These are phyloP conservation scores for Trichoderma koningii DNA, from an alignment of 2,329 filamentous ascomycete genomes.

Conservation along the genomic window DNA sequence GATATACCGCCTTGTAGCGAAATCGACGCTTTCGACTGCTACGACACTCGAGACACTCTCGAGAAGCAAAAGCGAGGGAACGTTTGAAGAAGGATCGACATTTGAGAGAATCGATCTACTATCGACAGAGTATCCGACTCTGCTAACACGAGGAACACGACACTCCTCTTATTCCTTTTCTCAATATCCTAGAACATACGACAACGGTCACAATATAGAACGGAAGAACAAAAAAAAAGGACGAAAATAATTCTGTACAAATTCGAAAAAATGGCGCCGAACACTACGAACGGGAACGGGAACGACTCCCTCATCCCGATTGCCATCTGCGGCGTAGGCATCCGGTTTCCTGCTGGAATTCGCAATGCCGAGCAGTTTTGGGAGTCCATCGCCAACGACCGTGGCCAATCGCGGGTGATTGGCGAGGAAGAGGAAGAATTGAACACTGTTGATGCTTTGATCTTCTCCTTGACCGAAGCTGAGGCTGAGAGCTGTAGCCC, in stretches of 20 bases:
- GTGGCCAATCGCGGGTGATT: conserved; percentile 31
- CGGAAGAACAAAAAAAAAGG: background rate
- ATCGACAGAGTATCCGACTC: background rate
- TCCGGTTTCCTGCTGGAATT: conserved; percentile 40
- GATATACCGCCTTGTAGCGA: background rate
- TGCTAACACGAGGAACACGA: background rate
- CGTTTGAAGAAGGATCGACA: background rate
- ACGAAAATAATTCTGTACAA: background rate
- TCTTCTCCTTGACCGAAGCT: conserved; percentile 36
- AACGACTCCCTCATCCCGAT: conserved; percentile 31
- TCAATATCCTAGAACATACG: background rate
- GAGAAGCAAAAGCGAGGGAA: background rate
- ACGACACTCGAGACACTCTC: background rate
- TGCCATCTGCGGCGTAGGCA: conserved; percentile 38
- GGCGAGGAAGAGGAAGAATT: conserved; percentile 30
- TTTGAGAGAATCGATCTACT: background rate
- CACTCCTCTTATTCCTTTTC: background rate
- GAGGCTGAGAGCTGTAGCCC: conserved; percentile 37
- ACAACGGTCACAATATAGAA: background rate
- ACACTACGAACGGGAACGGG: background rate
- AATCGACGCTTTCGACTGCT: background rate
- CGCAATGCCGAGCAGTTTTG: conserved; percentile 34
- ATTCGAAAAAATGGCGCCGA: conserved; percentile 18
- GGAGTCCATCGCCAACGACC: conserved; percentile 36
- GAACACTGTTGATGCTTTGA: conserved; percentile 35